These are phyloP conservation scores for Pugionium cornutum DNA, from an alignment of 345 rosid genomes.

Conservation along the genomic window DNA sequence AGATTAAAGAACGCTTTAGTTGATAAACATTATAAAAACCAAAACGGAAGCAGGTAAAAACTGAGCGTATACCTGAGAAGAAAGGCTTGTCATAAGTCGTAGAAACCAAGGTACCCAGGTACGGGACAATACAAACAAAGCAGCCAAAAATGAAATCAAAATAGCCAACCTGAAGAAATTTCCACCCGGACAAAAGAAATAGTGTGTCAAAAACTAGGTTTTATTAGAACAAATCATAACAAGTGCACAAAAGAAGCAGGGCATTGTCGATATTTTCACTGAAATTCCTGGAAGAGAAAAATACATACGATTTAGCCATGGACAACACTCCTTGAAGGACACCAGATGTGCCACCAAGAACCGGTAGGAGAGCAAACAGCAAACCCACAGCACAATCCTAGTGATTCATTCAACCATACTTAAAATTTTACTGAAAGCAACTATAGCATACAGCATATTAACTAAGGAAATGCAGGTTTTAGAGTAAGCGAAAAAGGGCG, in stretches of 20 bases:
- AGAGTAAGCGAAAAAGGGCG: not conserved
- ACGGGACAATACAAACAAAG: slow-evolving; percentile 65
- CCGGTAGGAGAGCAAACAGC: slow-evolving; percentile 94
- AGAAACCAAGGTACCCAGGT: slow-evolving; percentile 88
- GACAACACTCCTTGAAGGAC: slow-evolving; percentile 82
- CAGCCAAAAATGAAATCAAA: slow-evolving; percentile 70
- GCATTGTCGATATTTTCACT: slow-evolving; percentile 3
- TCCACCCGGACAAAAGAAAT: slow-evolving; percentile 13
- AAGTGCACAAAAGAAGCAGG: slow-evolving; percentile 18
- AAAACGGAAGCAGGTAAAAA: slow-evolving; percentile 19
- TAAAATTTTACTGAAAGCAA: slow-evolving; percentile 17
- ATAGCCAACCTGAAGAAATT: slow-evolving; percentile 57
- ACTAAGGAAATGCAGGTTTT: slow-evolving; percentile 7
- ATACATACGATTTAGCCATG: slow-evolving; percentile 79
- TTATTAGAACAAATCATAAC: not conserved
- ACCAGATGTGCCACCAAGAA: slow-evolving; percentile 88
- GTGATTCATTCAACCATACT: slow-evolving; percentile 16
- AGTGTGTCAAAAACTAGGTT: slow-evolving; percentile 5
- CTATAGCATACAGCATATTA: slow-evolving; percentile 16
- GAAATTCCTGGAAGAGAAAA: slow-evolving; percentile 4
- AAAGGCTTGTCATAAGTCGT: slow-evolving; percentile 82
- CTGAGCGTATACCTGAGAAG: slow-evolving; percentile 62
- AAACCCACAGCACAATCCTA: slow-evolving; percentile 95
- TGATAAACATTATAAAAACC: slow-evolving; percentile 24
- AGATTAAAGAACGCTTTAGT: slow-evolving; percentile 34